These are phyloP conservation scores for Cadophora sp. DNA, from an alignment of 2,329 filamentous ascomycete species.

Conservation along the genomic window DNA sequence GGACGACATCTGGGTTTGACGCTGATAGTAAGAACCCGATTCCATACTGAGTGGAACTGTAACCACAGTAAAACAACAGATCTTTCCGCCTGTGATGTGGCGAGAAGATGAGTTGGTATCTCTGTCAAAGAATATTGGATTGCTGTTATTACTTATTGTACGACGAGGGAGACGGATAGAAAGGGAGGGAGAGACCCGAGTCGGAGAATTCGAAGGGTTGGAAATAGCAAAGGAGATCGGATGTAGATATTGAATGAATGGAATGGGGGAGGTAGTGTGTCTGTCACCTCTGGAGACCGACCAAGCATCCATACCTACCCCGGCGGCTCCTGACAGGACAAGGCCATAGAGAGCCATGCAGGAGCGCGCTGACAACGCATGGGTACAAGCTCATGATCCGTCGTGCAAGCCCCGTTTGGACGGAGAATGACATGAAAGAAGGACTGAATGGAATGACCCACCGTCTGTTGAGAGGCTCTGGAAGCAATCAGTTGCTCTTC, in stretches of 20 bases:
- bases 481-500: slow-evolving; percentile 39
- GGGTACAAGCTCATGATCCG: slow-evolving; percentile 37
- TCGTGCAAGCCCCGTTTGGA: slow-evolving; percentile 41
- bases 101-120: slow-evolving; percentile 32
- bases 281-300: slow-evolving; percentile 28
- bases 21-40: slow-evolving; percentile 35
- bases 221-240: slow-evolving; percentile 41
- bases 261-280: neutral
- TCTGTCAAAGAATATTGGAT: slow-evolving; percentile 33
- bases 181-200: slow-evolving; percentile 23
- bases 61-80: slow-evolving; percentile 24
- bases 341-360: slow-evolving; percentile 40
- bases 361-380: slow-evolving; percentile 43
- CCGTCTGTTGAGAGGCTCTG: slow-evolving; percentile 29
- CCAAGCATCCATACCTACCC: neutral
- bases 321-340: slow-evolving; percentile 30
- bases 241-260: slow-evolving; percentile 42
- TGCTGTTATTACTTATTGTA: slow-evolving; percentile 37
- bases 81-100: slow-evolving; percentile 34
- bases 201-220: slow-evolving; percentile 41
- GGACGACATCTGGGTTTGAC: slow-evolving; percentile 31
- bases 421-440: slow-evolving; percentile 39
- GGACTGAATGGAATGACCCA: slow-evolving; percentile 19
- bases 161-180: slow-evolving; percentile 31
- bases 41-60: slow-evolving; percentile 35